These are phyloP conservation scores for Fragaria iinumae DNA, from an alignment of 306 rosid species.

Conservation along the genomic window DNA sequence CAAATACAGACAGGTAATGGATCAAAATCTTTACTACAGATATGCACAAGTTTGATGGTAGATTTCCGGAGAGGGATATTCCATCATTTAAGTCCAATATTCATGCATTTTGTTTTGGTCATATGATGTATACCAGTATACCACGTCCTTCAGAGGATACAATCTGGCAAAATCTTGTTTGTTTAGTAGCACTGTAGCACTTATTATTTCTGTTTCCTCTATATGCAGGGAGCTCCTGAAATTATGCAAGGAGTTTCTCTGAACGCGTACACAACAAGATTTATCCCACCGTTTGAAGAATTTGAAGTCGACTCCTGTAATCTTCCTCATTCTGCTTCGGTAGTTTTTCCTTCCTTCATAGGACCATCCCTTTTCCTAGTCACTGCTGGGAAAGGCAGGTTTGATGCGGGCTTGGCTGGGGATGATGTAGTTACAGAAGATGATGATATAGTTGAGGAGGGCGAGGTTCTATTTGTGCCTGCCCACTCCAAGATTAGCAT, in stretches of 20 bases:
- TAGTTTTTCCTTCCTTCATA: constrained; percentile 31
- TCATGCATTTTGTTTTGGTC: not conserved
- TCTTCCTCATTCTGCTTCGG: constrained; percentile 33
- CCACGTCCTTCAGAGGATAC: no score
- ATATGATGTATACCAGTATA: not conserved
- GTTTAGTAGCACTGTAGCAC: not conserved
- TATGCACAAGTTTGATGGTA: not conserved
- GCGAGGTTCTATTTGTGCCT: constrained; percentile 39
- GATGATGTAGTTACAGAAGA: constrained; percentile 19
- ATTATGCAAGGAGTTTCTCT: constrained; percentile 33
- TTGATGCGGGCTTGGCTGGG: constrained; percentile 15
- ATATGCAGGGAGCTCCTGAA: constrained; percentile 41
- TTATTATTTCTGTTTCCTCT: not conserved
- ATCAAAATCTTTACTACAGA: not conserved
- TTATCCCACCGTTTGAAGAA: constrained; percentile 38
- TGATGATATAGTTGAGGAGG: constrained; percentile 26
- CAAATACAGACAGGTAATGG: constrained; percentile 38
- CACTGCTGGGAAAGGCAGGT: constrained; percentile 34
- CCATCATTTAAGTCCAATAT: not conserved
- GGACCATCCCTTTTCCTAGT: constrained; percentile 43
- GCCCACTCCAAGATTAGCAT: constrained; percentile 29
- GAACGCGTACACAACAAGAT: constrained; percentile 33
- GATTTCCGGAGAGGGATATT: not conserved
- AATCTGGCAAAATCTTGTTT: no score
- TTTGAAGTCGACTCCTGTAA: constrained; percentile 39